Conservation (phyloP, 2,329 filamentous ascomycete species). For the Xylaria hypoxylon region DNA sequence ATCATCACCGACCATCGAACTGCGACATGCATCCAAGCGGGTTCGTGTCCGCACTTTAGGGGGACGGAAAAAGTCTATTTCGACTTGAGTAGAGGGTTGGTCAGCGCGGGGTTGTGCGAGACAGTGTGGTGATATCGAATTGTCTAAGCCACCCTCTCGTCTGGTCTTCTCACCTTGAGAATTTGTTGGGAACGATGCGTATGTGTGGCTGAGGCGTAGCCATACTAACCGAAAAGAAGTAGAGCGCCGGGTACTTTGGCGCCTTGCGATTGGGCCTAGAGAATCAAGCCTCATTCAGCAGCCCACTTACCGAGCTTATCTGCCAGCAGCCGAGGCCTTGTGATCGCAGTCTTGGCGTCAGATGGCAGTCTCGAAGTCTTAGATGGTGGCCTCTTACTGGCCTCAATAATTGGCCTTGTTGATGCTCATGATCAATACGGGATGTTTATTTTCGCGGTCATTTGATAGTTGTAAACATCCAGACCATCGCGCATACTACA, state of each 20-base stretch:
- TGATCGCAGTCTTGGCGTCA: slow-evolving; percentile 32
- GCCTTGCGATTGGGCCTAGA: slow-evolving; percentile 15
- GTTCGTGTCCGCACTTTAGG: slow-evolving; percentile 37
- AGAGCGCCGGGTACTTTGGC: too few species aligned
- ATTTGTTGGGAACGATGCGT: slow-evolving; percentile 3
- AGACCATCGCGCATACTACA: slow-evolving; percentile 26
- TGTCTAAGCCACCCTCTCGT: slow-evolving; percentile 28
- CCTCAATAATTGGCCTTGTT: slow-evolving; percentile 31
- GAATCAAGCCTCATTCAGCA: slow-evolving; percentile 35
- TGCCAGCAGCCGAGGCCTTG: slow-evolving; percentile 27
- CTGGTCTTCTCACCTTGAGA: neutral
- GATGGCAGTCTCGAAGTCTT: slow-evolving; percentile 22
- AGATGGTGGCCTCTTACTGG: slow-evolving; percentile 27
- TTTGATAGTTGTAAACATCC: slow-evolving; percentile 32
- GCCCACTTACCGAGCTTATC: slow-evolving; percentile 22
- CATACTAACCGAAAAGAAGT: neutral
- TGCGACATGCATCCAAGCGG: slow-evolving; percentile 39
- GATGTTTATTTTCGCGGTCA: slow-evolving; percentile 33
- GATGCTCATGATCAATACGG: slow-evolving; percentile 35
- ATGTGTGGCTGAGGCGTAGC: slow-evolving; percentile 32
- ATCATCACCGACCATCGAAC: slow-evolving; percentile 29
- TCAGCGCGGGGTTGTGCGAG: slow-evolving; percentile 35
- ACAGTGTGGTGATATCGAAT: slow-evolving; percentile 30
- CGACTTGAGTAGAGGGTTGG: slow-evolving; percentile 13
- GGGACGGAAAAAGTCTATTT: slow-evolving; percentile 22